Base-by-base conservation (phyloP, 352 stramenopile genomes). In the Phytophthora litchii region DNA sequence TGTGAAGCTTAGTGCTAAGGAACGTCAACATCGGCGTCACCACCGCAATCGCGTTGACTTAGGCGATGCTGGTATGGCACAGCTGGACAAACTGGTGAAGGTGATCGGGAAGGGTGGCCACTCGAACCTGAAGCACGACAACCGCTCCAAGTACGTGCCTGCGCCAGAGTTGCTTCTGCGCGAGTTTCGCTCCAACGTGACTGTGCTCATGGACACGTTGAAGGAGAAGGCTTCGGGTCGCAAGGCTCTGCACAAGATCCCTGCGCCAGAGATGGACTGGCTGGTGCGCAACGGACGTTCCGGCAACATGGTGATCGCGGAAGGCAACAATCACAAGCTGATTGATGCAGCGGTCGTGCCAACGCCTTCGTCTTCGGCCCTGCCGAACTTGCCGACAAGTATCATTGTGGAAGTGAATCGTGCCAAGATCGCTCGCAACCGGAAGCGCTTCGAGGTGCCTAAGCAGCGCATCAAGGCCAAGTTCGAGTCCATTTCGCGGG, bases 401-500 rank as follows among this genome's bases (percentile, higher is more conserved):
- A 65, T 72, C 35, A 71, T 83, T 1, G 78, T 91, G 19, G 71
- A 89, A 60, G 79, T 91, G 41, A 83, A 89, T 49, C 82, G 82
- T 35, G 76, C 83, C 20, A 71, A 75, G 44, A 67, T 69, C 61
- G 75, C 36, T 56, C 78, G 44, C 51, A 80, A 43, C 65, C 72
- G 54, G 59, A 84, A 54, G 60, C 80, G 80, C 55, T 84, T 90
- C 37, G 72, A 78, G 12, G 57, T 88, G 44, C 82, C 79, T 5
- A 92, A 89, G 76, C 67, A 88, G 64, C 74, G 74, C 13, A 60
- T 92, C 20, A 81, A 87, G 47, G 80, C 80, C 23, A 92, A 90
- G 64, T 70, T 92, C 25, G 64, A 56, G 23, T 87, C 78, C 17
- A 61, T 92, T 54, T 89, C 80, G 23, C 78, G 78, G 12, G 78